Percentiles rank a stretch among this genome's conserved stretches.
These are phyloP conservation scores for Alternaria infectoria DNA, from an alignment of 2,329 filamentous ascomycete species.

Conservation along the genomic window DNA sequence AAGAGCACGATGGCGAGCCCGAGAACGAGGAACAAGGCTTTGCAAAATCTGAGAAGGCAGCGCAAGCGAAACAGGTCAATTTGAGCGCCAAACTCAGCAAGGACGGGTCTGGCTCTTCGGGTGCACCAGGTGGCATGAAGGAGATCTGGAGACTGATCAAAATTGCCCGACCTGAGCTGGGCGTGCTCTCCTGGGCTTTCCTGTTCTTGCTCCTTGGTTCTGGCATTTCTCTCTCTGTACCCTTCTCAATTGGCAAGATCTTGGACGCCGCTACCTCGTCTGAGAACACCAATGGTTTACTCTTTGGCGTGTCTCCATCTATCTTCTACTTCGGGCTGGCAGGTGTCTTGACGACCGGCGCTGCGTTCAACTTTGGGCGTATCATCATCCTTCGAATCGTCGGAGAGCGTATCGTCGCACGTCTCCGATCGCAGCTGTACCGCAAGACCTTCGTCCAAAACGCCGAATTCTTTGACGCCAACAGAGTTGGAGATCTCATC, in stretches of 20 bases:
- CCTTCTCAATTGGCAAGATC: slow-evolving; percentile 95
- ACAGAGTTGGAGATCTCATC: slow-evolving; percentile 93
- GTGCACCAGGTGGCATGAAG: slow-evolving; percentile 62
- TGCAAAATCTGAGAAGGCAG: slow-evolving; percentile 79
- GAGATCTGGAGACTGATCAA: slow-evolving; percentile 89
- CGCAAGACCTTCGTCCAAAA: slow-evolving; percentile 94
- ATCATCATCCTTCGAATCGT: slow-evolving; percentile 94
- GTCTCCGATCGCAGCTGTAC: slow-evolving; percentile 88
- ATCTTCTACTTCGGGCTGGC: slow-evolving; percentile 88
- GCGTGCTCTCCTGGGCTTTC: slow-evolving; percentile 81
- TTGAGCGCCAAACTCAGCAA: slow-evolving; percentile 86
- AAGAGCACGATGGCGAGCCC: slow-evolving; percentile 56
- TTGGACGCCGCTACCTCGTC: slow-evolving; percentile 86
- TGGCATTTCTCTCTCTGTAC: slow-evolving; percentile 92
- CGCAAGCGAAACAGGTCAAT: slow-evolving; percentile 87
- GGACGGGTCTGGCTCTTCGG: slow-evolving; percentile 63
- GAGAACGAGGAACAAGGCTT: slow-evolving; percentile 67
- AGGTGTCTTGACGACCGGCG: slow-evolving; percentile 77
- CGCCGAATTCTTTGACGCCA: slow-evolving; percentile 98
- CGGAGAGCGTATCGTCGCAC: slow-evolving; percentile 90
- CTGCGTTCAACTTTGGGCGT: slow-evolving; percentile 88
- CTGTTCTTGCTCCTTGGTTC: slow-evolving; percentile 87
- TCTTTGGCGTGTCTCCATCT: slow-evolving; percentile 83
- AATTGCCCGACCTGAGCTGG: slow-evolving; percentile 85
- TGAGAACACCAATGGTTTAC: slow-evolving; percentile 64